Percentiles rank a stretch among this genome's conserved stretches.
Conservation (phyloP, 2,329 filamentous ascomycete species). For the Leptosphaerulina australis region DNA sequence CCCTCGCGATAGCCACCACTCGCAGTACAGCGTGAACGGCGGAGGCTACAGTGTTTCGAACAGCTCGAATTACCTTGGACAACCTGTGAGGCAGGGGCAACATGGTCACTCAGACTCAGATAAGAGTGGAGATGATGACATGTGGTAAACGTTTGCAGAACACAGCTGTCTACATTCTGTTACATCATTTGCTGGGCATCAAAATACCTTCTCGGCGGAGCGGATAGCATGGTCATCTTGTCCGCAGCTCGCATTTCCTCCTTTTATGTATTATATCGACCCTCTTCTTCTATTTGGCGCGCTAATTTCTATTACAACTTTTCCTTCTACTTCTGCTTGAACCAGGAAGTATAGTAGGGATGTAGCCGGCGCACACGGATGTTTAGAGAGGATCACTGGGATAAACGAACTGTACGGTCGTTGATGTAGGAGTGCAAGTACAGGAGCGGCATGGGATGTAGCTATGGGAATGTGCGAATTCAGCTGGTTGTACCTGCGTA, state of each 20-base stretch:
- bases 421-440: constrained; percentile 2
- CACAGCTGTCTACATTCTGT: neutral
- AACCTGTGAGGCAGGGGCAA: constrained; percentile 33
- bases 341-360: constrained; percentile 10
- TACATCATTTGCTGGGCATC: neutral
- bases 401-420: constrained; percentile 5
- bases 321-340: constrained; percentile 4
- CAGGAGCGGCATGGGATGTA: neutral
- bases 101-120: constrained; percentile 40
- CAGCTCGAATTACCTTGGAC: constrained; percentile 45
- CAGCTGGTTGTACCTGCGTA: constrained; percentile 1
- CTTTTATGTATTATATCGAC: constrained; percentile 10
- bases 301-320: constrained; percentile 13
- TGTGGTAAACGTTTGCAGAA: constrained; percentile 40
- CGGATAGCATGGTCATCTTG: neutral
- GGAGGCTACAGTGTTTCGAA: constrained; percentile 47
- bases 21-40: constrained; percentile 35
- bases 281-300: constrained; percentile 8
- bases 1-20: constrained; percentile 44
- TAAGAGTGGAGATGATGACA: constrained; percentile 44
- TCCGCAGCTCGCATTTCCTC: constrained; percentile 7
- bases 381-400: constrained; percentile 5
- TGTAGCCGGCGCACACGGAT: constrained; percentile 9
- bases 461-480: neutral
- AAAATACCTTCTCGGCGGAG: constrained; percentile 7